Evolutionary conservation across 305 asterid genomes (phyloP), one percentile per base, ranked within the genome.

Genomic region (Solanum hybrid): DNA sequence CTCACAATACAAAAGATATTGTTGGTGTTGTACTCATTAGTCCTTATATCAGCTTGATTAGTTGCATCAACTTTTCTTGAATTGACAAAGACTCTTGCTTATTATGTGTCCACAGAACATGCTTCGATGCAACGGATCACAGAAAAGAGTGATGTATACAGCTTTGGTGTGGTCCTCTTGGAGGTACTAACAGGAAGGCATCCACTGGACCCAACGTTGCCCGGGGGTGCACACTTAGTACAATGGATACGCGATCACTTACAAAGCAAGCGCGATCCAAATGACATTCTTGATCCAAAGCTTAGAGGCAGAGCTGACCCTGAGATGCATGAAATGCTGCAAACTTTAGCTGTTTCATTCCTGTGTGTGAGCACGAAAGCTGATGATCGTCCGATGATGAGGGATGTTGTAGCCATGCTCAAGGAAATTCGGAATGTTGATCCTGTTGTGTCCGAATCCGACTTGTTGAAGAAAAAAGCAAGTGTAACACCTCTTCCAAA

Each of bases 141-240:
- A 4, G 98, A 97, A 90, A 97, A 93, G 92, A 97, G 98, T 73
- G 99, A 97, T 13, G 97, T 97, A 9, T 96, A 96, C 93, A 97
- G 99, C 86, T 97, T 91, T 74, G 99, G 99, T 2, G 97, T 97
- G 91, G 94, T 97, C 71, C 94, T 97, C 18, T 37, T 97, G 71
- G 99, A 97, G 95, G 98, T 97, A 81, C 91, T 97, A 89, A 97
- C 99, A 35, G 98, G 99, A 46, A 94, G 97, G 94, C 99, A 97
- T 92, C 99, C 99, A 12, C 46, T 97, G 86, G 99, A 97, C 93
- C 99, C 99, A 11, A 95, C 98, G 2, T 89, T 97, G 90, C 96
- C 98, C 0, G 96, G 99, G n/a, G 98, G 98, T 11, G 94, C 97
- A 26, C 97, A 97, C 92, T 89, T 97, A 92, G 98, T 97, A n/a